phyloP scores from a whole-genome alignment of 2,329 filamentous ascomycete genomes.

The Xylaria hypoxylon region DNA sequence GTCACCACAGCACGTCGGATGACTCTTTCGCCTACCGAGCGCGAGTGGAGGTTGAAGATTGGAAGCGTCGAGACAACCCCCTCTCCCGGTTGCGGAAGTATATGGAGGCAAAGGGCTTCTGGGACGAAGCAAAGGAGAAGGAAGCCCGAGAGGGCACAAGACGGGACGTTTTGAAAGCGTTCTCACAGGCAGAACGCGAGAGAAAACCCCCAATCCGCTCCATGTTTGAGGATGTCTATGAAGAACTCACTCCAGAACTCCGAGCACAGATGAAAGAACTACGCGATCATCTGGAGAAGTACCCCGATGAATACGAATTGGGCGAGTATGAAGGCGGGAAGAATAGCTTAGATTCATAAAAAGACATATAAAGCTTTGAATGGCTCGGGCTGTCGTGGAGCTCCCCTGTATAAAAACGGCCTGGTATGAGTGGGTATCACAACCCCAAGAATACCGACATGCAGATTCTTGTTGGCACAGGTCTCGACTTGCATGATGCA shows the following conservation, averaged over 20 bases:
- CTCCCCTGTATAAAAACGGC: background rate
- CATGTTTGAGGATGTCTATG: conserved; percentile 92
- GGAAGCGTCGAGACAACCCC: conserved; percentile 91
- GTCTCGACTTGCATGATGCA: conserved; percentile 34
- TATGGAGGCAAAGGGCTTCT: conserved; percentile 84
- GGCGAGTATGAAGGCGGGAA: conserved; percentile 79
- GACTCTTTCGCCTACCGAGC: conserved; percentile 97
- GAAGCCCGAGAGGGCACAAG: conserved; percentile 73
- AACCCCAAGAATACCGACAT: conserved; percentile 11
- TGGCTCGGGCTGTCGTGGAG: background rate
- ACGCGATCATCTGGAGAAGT: conserved; percentile 80
- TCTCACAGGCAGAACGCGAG: conserved; percentile 83
- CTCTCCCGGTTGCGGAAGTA: conserved; percentile 89
- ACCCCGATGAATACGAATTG: conserved; percentile 93
- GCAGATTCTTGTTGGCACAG: conserved; percentile 29
- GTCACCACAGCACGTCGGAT: conserved; percentile 95
- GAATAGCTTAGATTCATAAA: conserved; percentile 63
- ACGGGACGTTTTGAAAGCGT: conserved; percentile 84
- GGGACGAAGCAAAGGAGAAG: conserved; percentile 87
- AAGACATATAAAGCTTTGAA: conserved; percentile 1
- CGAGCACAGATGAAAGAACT: conserved; percentile 80
- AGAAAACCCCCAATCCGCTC: conserved; percentile 78
- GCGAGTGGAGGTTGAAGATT: conserved; percentile 92
- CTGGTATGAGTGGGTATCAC: conserved; percentile 20
- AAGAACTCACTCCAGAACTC: conserved; percentile 83